These are phyloP conservation scores for Sphagnum tenellum DNA, from an alignment of 225 moss, liverwort and hornwort genomes.

Conservation along the genomic window DNA sequence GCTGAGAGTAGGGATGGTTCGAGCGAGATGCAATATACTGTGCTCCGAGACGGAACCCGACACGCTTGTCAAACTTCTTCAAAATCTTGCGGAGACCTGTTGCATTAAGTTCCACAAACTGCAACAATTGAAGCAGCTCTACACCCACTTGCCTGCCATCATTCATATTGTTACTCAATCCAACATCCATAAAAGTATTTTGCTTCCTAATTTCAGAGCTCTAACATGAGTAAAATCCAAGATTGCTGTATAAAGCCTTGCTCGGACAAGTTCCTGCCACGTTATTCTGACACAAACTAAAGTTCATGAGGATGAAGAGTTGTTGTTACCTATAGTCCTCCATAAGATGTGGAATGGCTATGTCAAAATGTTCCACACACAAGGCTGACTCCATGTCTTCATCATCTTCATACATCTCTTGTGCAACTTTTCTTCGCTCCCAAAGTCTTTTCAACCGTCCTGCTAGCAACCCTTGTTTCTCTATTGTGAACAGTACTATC, in stretches of 20 bases:
- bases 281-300: too few species aligned
- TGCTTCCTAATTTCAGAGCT: too few species aligned
- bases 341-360: slow-evolving; percentile 25
- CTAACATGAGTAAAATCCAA: too few species aligned
- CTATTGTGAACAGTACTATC: slow-evolving; percentile 79
- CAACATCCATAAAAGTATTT: too few species aligned
- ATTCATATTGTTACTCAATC: too few species aligned
- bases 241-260: too few species aligned
- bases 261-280: too few species aligned
- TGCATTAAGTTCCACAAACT: slow-evolving; percentile 88
- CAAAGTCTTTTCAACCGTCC: slow-evolving; percentile 73
- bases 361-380: slow-evolving; percentile 9
- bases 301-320: too few species aligned
- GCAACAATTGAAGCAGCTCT: slow-evolving; percentile 72
- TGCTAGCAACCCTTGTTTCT: slow-evolving; percentile 82
- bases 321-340: slow-evolving; percentile 40
- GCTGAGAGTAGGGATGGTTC: slow-evolving; percentile 96
- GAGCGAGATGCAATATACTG: slow-evolving; percentile 85
- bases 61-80: slow-evolving; percentile 94
- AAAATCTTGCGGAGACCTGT: slow-evolving; percentile 87
- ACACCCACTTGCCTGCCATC: slow-evolving; percentile 63
- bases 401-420: slow-evolving; percentile 17
- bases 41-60: slow-evolving; percentile 74
- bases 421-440: slow-evolving; percentile 29
- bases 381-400: slow-evolving; percentile 4